phyloP scores from a whole-genome alignment of 2,329 filamentous ascomycete species.

The Colletotrichum spaethianum region DNA sequence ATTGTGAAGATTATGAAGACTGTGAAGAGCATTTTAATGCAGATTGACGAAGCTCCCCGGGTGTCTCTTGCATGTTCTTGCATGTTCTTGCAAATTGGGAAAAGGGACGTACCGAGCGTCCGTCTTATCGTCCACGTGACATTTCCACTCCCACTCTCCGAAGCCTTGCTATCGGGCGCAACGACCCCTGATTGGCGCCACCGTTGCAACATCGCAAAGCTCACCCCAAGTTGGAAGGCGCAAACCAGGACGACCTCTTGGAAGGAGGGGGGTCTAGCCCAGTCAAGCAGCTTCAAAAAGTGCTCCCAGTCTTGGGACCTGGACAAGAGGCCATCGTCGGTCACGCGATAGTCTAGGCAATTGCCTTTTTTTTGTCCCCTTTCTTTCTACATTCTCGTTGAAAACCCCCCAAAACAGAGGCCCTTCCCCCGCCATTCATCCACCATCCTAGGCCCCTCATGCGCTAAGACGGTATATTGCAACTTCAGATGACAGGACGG shows the following conservation, averaged over 20 bases:
- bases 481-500: slow-evolving; percentile 39
- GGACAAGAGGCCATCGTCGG: slow-evolving; percentile 12
- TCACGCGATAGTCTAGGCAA: slow-evolving; percentile 6
- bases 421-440: background rate
- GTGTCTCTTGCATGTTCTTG: background rate
- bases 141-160: background rate
- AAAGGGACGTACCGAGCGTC: background rate
- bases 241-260: slow-evolving; percentile 34
- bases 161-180: slow-evolving; percentile 17
- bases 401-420: slow-evolving; percentile 1
- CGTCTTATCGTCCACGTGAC: slow-evolving; percentile 21
- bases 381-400: background rate
- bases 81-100: background rate
- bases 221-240: slow-evolving; percentile 41
- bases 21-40: background rate
- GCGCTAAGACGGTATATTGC: slow-evolving; percentile 32
- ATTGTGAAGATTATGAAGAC: slow-evolving; percentile 2
- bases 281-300: slow-evolving; percentile 1
- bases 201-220: slow-evolving; percentile 30
- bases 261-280: slow-evolving; percentile 23
- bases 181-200: slow-evolving; percentile 32
- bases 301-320: background rate
- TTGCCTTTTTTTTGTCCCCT: too few species aligned
- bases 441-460: slow-evolving; percentile 1
- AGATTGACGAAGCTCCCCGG: background rate